phyloP scores from a whole-genome alignment of 176 grass and related monocot species.

The Lolium perenne region DNA sequence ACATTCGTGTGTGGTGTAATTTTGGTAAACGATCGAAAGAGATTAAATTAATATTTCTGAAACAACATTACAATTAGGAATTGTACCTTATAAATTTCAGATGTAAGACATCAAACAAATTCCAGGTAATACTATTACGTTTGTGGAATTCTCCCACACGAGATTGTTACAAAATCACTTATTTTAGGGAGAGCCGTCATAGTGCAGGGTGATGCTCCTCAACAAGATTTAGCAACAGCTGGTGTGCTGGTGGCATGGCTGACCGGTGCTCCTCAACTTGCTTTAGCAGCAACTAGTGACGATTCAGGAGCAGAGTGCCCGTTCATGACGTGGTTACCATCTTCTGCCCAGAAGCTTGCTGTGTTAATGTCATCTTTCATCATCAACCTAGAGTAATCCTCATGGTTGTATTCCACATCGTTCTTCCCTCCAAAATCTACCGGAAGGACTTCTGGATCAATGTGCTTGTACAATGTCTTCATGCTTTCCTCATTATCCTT shows the following conservation, averaged over 20 bases:
- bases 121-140: background rate
- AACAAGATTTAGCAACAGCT: background rate
- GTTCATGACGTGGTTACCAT: conserved; percentile 6
- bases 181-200: background rate
- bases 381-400: conserved; percentile 84
- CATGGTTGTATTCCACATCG: conserved; percentile 67
- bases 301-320: conserved; percentile 34
- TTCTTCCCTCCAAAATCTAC: conserved; percentile 83
- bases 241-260: background rate
- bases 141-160: background rate
- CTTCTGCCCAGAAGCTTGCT: conserved; percentile 52
- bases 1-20: no score
- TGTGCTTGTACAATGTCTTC: conserved; percentile 57
- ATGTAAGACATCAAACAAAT: background rate
- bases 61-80: background rate
- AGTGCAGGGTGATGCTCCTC: background rate
- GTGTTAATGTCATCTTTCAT: conserved; percentile 67
- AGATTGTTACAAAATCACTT: background rate
- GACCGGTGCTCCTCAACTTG: conserved; percentile 47
- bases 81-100: background rate
- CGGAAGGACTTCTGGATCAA: conserved; percentile 72
- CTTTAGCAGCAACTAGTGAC: conserved; percentile 43
- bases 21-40: no score
- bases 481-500: conserved; percentile 75
- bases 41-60: background rate